Evolutionary conservation across 2,329 filamentous ascomycete species (phyloP).

Genomic region (Ascochyta lentis): DNA sequence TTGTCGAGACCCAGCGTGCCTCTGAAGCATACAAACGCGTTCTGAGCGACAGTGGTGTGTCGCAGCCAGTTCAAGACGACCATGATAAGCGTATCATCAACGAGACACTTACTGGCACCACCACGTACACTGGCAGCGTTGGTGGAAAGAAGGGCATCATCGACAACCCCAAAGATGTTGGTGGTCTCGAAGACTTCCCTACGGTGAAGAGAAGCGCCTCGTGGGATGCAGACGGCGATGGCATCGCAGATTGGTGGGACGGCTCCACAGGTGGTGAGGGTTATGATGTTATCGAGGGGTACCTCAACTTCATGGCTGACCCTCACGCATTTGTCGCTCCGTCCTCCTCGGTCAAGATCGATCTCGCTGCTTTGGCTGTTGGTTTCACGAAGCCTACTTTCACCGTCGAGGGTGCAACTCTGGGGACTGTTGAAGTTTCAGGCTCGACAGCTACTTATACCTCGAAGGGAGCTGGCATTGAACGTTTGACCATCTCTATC

Average conservation of each 20-base stretch:
- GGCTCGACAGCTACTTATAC: conserved; percentile 18
- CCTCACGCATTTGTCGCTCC: conserved; percentile 43
- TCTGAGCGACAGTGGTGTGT: conserved; percentile 42
- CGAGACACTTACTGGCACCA: conserved; percentile 40
- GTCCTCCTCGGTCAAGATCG: conserved; percentile 26
- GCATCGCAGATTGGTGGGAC: conserved; percentile 49
- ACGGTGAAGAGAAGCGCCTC: conserved; percentile 24
- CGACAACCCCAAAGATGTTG: conserved; percentile 43
- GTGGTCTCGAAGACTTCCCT: conserved; percentile 46
- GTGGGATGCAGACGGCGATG: conserved; percentile 47
- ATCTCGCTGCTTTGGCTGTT: conserved; percentile 29
- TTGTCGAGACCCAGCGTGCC: conserved; percentile 39
- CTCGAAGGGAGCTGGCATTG: conserved; percentile 14
- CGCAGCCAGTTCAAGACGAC: conserved; percentile 40
- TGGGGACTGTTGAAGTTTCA: conserved; percentile 9
- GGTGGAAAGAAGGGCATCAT: conserved; percentile 43
- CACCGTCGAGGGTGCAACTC: conserved; percentile 16
- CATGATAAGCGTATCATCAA: conserved; percentile 46
- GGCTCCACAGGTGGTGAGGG: conserved; percentile 42
- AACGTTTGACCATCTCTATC: conserved; percentile 13
- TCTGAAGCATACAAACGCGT: conserved; percentile 48
- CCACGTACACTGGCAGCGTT: conserved; percentile 40
- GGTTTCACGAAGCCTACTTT: conserved; percentile 23
- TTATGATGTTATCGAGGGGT: conserved; percentile 44
- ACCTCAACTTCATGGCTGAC: conserved; percentile 48